Evolutionary conservation across 768 basidiomycete species (phyloP).

Genomic region (Cystobasidium tubakii): DNA sequence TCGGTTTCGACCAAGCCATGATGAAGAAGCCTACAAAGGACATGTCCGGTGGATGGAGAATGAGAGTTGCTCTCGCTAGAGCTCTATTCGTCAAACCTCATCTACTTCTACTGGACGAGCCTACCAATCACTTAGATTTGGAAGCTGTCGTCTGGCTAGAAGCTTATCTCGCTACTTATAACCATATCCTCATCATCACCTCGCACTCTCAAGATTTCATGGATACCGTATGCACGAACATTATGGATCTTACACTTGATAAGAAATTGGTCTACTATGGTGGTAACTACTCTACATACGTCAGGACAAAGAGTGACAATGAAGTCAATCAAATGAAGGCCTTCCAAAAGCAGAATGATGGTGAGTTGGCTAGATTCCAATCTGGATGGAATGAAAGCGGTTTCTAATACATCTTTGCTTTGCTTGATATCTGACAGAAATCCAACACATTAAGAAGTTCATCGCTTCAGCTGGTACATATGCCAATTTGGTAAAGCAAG

Average conservation of each 20-base stretch:
- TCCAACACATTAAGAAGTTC: conserved; percentile 95
- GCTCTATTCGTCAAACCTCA: conserved; percentile 96
- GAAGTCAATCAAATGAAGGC: conserved; percentile 99
- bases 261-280: conserved; percentile 56
- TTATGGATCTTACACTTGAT: conserved; percentile 34
- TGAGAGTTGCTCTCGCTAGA: conserved; percentile 93
- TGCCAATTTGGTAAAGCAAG: conserved; percentile 96
- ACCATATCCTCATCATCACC: conserved; percentile 95
- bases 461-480: conserved; percentile 99
- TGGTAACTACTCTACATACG: conserved; percentile 96
- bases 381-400: too few relatives aligned
- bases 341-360: conserved; percentile 95
- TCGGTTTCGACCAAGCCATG: conserved; percentile 84
- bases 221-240: conserved; percentile 59
- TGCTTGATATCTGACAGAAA: too few relatives aligned
- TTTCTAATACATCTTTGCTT: too few relatives aligned
- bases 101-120: conserved; percentile 83
- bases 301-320: conserved; percentile 91
- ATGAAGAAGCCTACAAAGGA: conserved; percentile 96
- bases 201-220: conserved; percentile 99
- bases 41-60: conserved; percentile 99
- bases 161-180: conserved; percentile 94
- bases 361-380: conserved; percentile 48
- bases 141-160: conserved; percentile 74
- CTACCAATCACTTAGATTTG: conserved; percentile 47